phyloP scores from a whole-genome alignment of 768 basidiomycete genomes.

The Suillus clintonianus region DNA sequence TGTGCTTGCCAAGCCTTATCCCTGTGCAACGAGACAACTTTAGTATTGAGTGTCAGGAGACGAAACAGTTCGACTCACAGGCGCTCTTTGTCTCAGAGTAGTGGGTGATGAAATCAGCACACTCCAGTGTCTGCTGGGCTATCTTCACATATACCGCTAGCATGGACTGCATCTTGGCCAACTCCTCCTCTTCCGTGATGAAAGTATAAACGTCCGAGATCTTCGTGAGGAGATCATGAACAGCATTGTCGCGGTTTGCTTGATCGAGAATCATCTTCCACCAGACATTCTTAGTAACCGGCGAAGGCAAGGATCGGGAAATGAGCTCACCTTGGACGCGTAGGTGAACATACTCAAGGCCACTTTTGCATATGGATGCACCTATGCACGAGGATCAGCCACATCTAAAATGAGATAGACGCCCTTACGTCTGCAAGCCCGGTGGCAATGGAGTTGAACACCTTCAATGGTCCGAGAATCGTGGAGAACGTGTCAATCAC shows the following conservation, averaged over 20 bases:
- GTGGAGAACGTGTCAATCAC: neutral
- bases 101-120: conserved; percentile 26
- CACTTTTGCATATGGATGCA: neutral
- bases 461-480: neutral
- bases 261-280: neutral
- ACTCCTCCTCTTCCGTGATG: neutral
- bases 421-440: neutral
- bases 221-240: neutral
- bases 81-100: conserved; percentile 25
- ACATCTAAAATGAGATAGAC: too few relatives aligned
- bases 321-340: neutral
- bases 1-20: conserved; percentile 3
- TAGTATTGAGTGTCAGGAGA: neutral
- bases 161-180: neutral
- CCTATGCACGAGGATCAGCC: neutral
- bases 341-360: neutral
- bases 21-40: neutral
- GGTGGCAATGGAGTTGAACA: neutral
- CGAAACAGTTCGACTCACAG: conserved; percentile 9
- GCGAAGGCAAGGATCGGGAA: neutral
- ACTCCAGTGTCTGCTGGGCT: conserved; percentile 21
- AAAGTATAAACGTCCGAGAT: neutral
- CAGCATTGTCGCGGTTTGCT: neutral
- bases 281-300: neutral
- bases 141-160: neutral